phyloP scores from a whole-genome alignment of 768 basidiomycete genomes.

The Leccinum arenicola region DNA sequence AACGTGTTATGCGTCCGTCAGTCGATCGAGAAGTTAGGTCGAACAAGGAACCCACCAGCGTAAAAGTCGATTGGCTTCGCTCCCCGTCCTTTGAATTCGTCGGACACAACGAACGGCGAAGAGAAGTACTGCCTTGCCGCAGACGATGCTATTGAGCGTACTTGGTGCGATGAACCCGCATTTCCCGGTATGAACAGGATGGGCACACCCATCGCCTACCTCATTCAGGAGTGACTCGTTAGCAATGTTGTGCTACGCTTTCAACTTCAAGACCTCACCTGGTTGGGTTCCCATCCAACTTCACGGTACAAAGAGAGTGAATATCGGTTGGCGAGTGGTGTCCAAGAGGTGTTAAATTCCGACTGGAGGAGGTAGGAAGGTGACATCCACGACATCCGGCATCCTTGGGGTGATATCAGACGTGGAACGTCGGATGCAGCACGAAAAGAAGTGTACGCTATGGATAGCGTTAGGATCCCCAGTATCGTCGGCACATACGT shows the following conservation, averaged over 20 bases:
- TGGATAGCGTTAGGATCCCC: conserved; percentile 36
- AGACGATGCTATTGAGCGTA: conserved; percentile 91
- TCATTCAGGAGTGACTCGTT: conserved; percentile 1
- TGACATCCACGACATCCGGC: conserved; percentile 95
- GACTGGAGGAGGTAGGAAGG: conserved; percentile 81
- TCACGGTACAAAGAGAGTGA: conserved; percentile 92
- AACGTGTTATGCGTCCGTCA: background rate
- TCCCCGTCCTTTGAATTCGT: conserved; percentile 45
- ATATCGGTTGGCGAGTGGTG: conserved; percentile 70
- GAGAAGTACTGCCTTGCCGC: conserved; percentile 78
- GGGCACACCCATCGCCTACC: conserved; percentile 56
- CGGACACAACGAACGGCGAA: conserved; percentile 52
- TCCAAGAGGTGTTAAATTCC: conserved; percentile 65
- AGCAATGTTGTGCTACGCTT: background rate
- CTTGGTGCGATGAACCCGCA: conserved; percentile 92
- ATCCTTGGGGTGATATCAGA: conserved; percentile 81
- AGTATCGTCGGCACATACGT: conserved; percentile 10
- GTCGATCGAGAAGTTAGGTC: background rate
- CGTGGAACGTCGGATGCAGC: conserved; percentile 43
- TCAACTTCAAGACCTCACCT: conserved; percentile 39
- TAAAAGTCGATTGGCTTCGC: conserved; percentile 78
- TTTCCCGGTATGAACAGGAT: conserved; percentile 97
- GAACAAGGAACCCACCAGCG: conserved; percentile 51
- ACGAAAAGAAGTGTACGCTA: conserved; percentile 39
- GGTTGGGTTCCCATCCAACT: conserved; percentile 70